phyloP scores from a whole-genome alignment of 2,329 filamentous ascomycete genomes.

The Domatiomyces catenatus region DNA sequence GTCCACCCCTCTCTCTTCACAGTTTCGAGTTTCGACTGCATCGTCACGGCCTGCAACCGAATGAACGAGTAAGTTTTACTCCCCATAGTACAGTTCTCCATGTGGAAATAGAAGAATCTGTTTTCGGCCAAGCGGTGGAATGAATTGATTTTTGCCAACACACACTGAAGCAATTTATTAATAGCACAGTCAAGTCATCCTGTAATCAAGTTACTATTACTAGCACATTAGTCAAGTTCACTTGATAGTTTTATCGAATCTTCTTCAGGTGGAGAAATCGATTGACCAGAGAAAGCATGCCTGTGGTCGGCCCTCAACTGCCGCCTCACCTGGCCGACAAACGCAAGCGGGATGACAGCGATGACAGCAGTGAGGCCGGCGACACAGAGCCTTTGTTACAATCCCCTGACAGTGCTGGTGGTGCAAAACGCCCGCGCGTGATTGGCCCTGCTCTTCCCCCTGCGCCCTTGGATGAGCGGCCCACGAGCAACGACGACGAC shows the following conservation, averaged over 20 bases:
- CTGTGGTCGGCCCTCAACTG: conserved; percentile 22
- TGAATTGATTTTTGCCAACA: not conserved
- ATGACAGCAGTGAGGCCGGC: conserved; percentile 15
- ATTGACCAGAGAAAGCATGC: conserved; percentile 9
- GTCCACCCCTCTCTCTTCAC: not conserved
- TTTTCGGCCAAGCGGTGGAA: not conserved
- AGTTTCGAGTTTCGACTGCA: not conserved
- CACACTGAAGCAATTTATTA: too few relatives aligned
- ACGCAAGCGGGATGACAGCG: conserved; percentile 22
- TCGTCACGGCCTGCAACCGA: not conserved
- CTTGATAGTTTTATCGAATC: not conserved
- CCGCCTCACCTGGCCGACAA: conserved; percentile 23
- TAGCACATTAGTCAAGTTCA: too few relatives aligned
- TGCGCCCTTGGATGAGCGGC: conserved; percentile 32
- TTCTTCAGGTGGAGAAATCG: not conserved
- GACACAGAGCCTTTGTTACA: conserved; percentile 3
- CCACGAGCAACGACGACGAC: conserved; percentile 22
- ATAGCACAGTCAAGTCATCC: too few relatives aligned
- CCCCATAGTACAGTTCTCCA: not conserved
- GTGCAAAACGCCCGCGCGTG: conserved; percentile 36
- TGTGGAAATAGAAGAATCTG: not conserved
- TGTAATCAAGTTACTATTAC: too few relatives aligned
- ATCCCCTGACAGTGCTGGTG: conserved; percentile 22
- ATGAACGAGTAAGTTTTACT: not conserved
- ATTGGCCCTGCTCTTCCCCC: conserved; percentile 43